Evolutionary conservation across 257 asterid genomes (phyloP).

Genomic region (Solanum tarijense): DNA sequence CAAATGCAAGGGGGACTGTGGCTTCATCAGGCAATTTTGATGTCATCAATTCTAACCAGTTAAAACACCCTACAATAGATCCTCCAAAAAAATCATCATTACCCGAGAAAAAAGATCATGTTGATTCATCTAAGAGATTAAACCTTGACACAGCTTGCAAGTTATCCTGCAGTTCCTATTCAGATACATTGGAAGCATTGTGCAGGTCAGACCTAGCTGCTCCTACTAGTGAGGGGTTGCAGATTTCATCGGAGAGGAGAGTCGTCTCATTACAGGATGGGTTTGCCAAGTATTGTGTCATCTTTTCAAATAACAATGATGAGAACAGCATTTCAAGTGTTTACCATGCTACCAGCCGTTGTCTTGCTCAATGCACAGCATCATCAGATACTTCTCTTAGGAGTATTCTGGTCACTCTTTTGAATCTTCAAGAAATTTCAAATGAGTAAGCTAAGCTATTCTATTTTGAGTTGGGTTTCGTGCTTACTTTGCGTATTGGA

Average conservation of each 20-base stretch:
- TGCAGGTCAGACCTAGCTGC: slow-evolving; percentile 15
- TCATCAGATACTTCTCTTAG: slow-evolving; percentile 30
- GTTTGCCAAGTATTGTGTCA: slow-evolving; percentile 29
- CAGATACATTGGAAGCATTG: slow-evolving; percentile 13
- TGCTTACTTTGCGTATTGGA: neutral
- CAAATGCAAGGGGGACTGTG: slow-evolving; percentile 12
- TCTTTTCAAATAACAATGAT: slow-evolving; percentile 36
- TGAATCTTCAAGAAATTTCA: slow-evolving; percentile 48
- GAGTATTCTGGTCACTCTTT: slow-evolving; percentile 29
- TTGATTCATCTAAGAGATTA: slow-evolving; percentile 8
- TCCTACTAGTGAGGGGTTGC: slow-evolving; percentile 16
- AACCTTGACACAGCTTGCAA: neutral
- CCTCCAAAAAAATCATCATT: slow-evolving; percentile 10
- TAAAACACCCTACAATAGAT: slow-evolving; percentile 6
- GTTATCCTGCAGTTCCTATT: neutral
- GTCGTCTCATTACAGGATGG: neutral
- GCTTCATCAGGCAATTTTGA: slow-evolving; percentile 18
- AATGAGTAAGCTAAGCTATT: slow-evolving; percentile 40
- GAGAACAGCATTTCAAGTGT: slow-evolving; percentile 44
- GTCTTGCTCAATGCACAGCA: slow-evolving; percentile 30
- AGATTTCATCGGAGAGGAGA: slow-evolving; percentile 12
- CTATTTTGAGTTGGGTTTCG: neutral
- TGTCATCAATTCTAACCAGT: slow-evolving; percentile 22
- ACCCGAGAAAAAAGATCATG: slow-evolving; percentile 7
- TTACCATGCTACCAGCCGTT: slow-evolving; percentile 28